Conservation (phyloP, 345 rosid species). For the Citrus maxima region DNA sequence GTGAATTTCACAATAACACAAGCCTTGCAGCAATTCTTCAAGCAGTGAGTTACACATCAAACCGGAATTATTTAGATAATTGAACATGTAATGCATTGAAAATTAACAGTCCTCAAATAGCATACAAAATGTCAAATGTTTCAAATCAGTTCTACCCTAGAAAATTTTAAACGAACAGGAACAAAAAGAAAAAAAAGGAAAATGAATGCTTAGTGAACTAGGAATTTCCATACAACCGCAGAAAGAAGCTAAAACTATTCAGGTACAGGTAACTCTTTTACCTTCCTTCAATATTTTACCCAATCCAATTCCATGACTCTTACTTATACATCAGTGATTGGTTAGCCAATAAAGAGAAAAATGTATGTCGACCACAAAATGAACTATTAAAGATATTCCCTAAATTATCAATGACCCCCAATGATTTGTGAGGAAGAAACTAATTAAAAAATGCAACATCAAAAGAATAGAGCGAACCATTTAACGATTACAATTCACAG, state of each 20-base stretch:
- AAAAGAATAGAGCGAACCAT: neutral
- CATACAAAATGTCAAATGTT: neutral
- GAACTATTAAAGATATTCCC: neutral
- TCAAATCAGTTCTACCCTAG: neutral
- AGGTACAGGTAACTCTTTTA: neutral
- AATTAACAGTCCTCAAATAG: neutral
- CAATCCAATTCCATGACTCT: slow-evolving; percentile 2
- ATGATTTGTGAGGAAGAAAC: neutral
- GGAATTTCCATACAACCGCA: neutral
- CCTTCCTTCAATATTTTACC: neutral
- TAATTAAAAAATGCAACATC: neutral
- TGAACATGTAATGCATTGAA: neutral
- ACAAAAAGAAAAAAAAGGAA: neutral
- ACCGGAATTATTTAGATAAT: neutral
- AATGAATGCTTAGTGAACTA: neutral
- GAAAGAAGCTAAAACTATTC: neutral
- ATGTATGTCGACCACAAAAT: neutral
- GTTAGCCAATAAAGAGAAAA: neutral
- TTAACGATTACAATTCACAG: neutral
- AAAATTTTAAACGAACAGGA: neutral
- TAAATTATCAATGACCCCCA: neutral
- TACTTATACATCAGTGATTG: neutral
- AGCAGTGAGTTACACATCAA: slow-evolving; percentile 1
- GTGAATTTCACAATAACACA: slow-evolving; percentile 10
- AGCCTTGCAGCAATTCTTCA: slow-evolving; percentile 12